These are phyloP conservation scores for Schizochytrium sp. DNA, from an alignment of 108 stramenopile genomes.

Conservation along the genomic window DNA sequence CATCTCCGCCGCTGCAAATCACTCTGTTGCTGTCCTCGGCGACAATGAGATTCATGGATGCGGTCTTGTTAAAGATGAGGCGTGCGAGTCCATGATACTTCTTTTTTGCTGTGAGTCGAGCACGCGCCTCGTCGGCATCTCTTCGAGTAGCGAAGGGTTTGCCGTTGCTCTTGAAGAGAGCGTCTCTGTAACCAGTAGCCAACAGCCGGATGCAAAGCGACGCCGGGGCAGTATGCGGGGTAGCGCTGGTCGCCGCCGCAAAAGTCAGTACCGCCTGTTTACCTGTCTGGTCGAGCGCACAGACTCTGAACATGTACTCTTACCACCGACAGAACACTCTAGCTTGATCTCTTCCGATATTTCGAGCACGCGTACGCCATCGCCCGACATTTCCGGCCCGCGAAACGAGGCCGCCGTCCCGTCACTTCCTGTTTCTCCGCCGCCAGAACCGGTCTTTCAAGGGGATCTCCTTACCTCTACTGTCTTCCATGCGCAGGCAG, in stretches of 20 bases:
- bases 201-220: not conserved
- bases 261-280: not conserved
- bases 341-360: too few relatives aligned
- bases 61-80: not conserved
- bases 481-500: not conserved
- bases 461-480: not conserved
- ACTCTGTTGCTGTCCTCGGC: not conserved
- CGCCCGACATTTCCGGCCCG: too few relatives aligned
- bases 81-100: not conserved
- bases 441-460: not conserved
- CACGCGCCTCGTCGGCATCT: not conserved
- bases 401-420: too few relatives aligned
- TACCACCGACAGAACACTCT: too few relatives aligned
- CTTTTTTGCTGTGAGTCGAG: not conserved
- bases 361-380: too few relatives aligned
- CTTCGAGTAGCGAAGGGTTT: not conserved
- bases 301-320: not conserved
- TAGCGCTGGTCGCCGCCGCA: not conserved
- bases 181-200: not conserved
- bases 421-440: too few relatives aligned
- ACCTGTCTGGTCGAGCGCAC: not conserved
- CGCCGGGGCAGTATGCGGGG: not conserved
- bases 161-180: not conserved
- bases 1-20: not conserved
- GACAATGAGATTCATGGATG: not conserved